Evolutionary conservation across 352 stramenopile genomes (phyloP).

Genomic region (Blastocystis sp.): DNA sequence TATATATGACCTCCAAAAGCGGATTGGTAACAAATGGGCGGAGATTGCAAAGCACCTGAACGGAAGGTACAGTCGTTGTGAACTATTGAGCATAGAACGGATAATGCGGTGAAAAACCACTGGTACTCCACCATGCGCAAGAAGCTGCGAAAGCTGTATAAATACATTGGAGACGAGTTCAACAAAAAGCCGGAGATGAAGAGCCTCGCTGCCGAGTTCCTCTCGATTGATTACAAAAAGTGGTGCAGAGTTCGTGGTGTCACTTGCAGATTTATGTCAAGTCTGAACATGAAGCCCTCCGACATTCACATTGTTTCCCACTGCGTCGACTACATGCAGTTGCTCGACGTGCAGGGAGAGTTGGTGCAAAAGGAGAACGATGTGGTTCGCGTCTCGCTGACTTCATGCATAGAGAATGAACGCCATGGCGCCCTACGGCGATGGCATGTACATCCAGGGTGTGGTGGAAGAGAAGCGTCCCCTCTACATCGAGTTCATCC

Average conservation of each 20-base stretch:
- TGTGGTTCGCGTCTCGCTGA: neutral
- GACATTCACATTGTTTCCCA: conserved; percentile 49
- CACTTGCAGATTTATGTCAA: conserved; percentile 26
- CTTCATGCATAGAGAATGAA: neutral
- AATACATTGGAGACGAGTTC: conserved; percentile 68
- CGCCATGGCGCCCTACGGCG: neutral
- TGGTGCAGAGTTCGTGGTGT: neutral
- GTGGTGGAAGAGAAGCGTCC: conserved; percentile 25
- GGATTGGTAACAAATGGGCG: conserved; percentile 72
- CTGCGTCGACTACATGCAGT: conserved; percentile 60
- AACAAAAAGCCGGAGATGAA: conserved; percentile 61
- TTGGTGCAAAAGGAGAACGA: conserved; percentile 32
- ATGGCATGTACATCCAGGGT: neutral
- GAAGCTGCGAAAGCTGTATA: conserved; percentile 71
- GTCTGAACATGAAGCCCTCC: conserved; percentile 53
- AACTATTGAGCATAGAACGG: conserved; percentile 65
- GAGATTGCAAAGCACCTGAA: conserved; percentile 71
- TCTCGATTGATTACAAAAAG: conserved; percentile 64
- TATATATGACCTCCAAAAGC: conserved; percentile 62
- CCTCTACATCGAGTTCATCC: conserved; percentile 59
- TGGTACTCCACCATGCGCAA: conserved; percentile 72
- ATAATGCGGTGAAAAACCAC: conserved; percentile 74
- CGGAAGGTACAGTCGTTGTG: conserved; percentile 54
- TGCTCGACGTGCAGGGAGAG: conserved; percentile 44
- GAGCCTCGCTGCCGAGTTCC: conserved; percentile 36